Base-by-base conservation (phyloP, 768 basidiomycete genomes). In the Chalciporus chontae region DNA sequence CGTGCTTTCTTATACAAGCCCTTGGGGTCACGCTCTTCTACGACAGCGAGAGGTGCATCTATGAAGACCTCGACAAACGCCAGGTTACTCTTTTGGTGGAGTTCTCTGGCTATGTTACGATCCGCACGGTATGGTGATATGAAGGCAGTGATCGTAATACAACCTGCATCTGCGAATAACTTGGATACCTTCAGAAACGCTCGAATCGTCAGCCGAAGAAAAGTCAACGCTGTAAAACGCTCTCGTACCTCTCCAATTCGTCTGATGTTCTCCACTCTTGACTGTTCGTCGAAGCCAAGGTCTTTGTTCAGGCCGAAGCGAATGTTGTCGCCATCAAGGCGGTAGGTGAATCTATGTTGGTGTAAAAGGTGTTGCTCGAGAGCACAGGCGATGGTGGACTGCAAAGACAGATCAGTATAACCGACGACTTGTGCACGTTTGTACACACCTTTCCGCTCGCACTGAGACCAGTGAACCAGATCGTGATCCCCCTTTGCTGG, bases 381-480 rank as follows among this genome's bases (percentile, higher is more conserved):
- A 18, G 96, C 96, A 60, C 92, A 95, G 5, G 91, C 96, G 58
- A 99, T 90, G 23, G 95, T 98, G 6, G 94, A 97, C 93, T 98
- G 65, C 3, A 10, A 21, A 21, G 21, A 21, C 21, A n/a, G 21
- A 21, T 21, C 21, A 21, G 21, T 21, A 21, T 21, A 21, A 2
- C 21, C 21, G 21, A 21, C 21, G 21, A 47, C 41, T n/a, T 7
- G 9, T 3, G 21, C 17, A 23, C 10, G 18, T 15, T 45, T 27
- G 10, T 10, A 45, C 72, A 46, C 37, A 91, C 94, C 81, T 96
- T 97, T 44, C 94, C 94, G 64, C 90, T 93, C 7, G 89, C 94
- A 61, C 91, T 94, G 15, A 98, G 80, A 6, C 96, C 96, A 7
- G 96, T 99, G 51, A 99, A 71, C 96, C 96, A 99, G 65, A 98